Evolutionary conservation across 208 protist genomes (phyloP).

Genomic region (Entamoeba dispar): DNA sequence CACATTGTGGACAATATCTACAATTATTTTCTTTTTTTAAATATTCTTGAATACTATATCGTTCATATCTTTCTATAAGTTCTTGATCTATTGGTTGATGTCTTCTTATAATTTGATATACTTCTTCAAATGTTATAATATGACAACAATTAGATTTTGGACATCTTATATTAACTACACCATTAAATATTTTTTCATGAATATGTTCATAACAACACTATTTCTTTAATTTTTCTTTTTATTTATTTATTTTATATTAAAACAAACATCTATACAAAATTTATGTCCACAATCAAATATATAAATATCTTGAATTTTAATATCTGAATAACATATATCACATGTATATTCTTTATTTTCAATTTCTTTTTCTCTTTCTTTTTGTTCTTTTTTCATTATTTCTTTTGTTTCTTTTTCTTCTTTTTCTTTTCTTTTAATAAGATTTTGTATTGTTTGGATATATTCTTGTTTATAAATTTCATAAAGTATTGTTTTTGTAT

Average conservation of each 20-base stretch:
- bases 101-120: background rate
- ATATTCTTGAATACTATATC: background rate
- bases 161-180: background rate
- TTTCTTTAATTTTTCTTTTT: too few relatives aligned
- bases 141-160: background rate
- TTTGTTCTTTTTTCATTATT: background rate
- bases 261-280: background rate
- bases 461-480: background rate
- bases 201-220: background rate
- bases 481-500: background rate
- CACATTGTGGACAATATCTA: background rate
- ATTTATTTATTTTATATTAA: too few relatives aligned
- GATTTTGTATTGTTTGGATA: background rate
- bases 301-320: background rate
- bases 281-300: background rate
- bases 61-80: background rate
- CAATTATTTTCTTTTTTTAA: background rate
- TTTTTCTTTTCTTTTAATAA: background rate
- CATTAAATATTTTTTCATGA: background rate
- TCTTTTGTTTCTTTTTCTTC: background rate
- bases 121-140: background rate
- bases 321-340: background rate
- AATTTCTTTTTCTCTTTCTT: background rate
- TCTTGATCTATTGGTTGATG: background rate
- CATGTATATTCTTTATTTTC: background rate